phyloP scores from a whole-genome alignment of 352 stramenopile genomes.

The Phytopythium boreale region DNA sequence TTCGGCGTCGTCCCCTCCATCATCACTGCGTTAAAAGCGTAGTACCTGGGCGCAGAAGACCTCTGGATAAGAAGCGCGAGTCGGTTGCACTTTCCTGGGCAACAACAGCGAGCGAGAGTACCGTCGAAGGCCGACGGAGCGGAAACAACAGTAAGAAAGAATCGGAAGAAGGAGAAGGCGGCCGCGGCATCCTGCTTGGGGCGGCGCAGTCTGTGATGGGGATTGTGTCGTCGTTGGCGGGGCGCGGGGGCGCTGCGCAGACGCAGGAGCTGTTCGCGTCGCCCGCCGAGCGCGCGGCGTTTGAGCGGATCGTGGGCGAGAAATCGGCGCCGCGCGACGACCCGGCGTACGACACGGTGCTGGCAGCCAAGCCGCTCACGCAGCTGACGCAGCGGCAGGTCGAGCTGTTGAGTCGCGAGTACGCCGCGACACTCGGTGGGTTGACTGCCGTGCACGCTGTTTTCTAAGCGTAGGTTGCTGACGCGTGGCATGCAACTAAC shows the following conservation, averaged over 20 bases:
- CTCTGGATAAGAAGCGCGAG: too few relatives aligned
- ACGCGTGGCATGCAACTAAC: not conserved
- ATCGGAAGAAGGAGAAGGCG: not conserved
- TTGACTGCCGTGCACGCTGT: slow-evolving; percentile 4
- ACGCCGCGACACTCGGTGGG: slow-evolving; percentile 57
- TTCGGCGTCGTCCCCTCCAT: too few relatives aligned
- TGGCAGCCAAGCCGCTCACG: slow-evolving; percentile 37
- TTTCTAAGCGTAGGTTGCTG: not conserved
- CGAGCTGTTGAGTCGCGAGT: slow-evolving; percentile 58
- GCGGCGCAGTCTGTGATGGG: slow-evolving; percentile 13
- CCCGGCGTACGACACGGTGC: slow-evolving; percentile 44
- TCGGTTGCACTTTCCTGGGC: too few relatives aligned
- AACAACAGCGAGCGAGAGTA: too few relatives aligned
- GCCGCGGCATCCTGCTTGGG: slow-evolving; percentile 15
- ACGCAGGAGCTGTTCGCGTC: slow-evolving; percentile 41
- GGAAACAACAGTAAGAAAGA: too few relatives aligned
- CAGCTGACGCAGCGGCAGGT: slow-evolving; percentile 56
- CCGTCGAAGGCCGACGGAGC: too few relatives aligned
- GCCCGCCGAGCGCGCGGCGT: slow-evolving; percentile 43
- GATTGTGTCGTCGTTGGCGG: slow-evolving; percentile 28
- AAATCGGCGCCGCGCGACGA: slow-evolving; percentile 46
- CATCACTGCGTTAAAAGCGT: too few relatives aligned
- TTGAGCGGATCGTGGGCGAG: slow-evolving; percentile 74
- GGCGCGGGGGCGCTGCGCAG: slow-evolving; percentile 13
- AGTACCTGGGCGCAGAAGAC: too few relatives aligned